These are phyloP conservation scores for Diplosphaera chodatii DNA, from an alignment of 139 green algal species.

Conservation along the genomic window DNA sequence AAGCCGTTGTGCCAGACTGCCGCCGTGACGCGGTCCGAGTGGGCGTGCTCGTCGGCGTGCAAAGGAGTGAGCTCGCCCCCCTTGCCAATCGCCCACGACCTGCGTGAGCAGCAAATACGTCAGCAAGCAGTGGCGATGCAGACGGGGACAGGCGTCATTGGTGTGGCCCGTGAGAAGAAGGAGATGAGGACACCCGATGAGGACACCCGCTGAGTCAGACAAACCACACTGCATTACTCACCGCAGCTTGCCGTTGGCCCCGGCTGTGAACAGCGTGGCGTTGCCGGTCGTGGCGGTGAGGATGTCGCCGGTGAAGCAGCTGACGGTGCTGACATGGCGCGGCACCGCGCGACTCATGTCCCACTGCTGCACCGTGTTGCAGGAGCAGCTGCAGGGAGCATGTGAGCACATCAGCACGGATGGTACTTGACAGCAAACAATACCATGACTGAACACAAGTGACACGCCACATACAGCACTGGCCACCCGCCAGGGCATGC, in stretches of 20 bases:
- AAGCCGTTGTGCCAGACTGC: conserved; percentile 27
- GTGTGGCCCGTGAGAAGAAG: no score
- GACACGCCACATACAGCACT: no score
- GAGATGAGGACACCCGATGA: no score
- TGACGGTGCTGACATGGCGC: conserved; percentile 36
- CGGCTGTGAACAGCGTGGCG: conserved; percentile 44
- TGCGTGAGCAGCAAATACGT: conserved; percentile 4
- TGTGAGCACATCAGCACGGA: no score
- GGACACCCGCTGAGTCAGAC: no score
- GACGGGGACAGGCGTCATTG: no score
- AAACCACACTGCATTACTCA: no score
- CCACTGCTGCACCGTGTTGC: conserved; percentile 64
- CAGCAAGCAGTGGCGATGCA: no score
- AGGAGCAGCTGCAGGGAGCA: conserved; percentile 39
- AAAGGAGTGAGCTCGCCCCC: conserved; percentile 40
- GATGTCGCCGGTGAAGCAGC: conserved; percentile 65
- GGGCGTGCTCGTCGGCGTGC: conserved; percentile 39
- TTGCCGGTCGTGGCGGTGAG: conserved; percentile 38
- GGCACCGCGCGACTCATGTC: conserved; percentile 59
- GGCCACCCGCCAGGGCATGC: no score
- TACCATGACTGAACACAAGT: no score
- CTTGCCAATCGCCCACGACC: conserved; percentile 44
- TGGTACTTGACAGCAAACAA: not conserved
- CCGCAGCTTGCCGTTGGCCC: conserved; percentile 51
- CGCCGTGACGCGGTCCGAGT: conserved; percentile 52